Evolutionary conservation across 2,329 filamentous ascomycete species (phyloP), one percentile per base, ranked within the genome.

Genomic region (Alternaria sp.): DNA sequence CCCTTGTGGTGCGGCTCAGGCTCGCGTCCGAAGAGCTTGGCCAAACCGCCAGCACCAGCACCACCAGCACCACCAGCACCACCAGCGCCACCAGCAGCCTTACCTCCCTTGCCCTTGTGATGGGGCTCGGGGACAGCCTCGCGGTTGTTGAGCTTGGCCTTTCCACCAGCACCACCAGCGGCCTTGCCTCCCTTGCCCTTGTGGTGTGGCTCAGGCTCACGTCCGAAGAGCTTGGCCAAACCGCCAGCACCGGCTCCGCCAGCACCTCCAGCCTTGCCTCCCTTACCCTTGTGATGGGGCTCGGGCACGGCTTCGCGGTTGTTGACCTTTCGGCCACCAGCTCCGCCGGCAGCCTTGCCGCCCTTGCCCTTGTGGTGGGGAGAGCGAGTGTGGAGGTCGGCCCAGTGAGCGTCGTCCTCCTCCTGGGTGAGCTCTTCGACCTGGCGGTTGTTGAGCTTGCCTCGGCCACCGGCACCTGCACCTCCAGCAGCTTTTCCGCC

Each of bases 231-330:
- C 19, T 36, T 36, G 28, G 49, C 30, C 3, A 36, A 15, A 7
- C 28, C 49, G 11, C 49, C 49, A 25, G 49, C 28, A 13, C 49
- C 47, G 17, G 26, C 32, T n/a, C 36, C 36, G 36, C 36, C 36
- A 40, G 36, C 36, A 40, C 36, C 36, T n/a, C 15, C 36, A 19
- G 43, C 57, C 15, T 61, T 54, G 43, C 61, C 61, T 56, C 64
- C 66, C 49, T 66, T 67, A 25, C 67, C 67, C 26, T 65, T 64
- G 46, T 62, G 54, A 21, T 67, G 64, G 30, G 66, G 57, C 17
- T 57, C 59, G 19, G 50, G 52, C 46, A 55, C 26, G 15, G 49
- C 49, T 13, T 50, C 47, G 19, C 47, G 47, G n/a, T 28, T 57
- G 15, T 26, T 43, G 7, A 32, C 21, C 13, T 28, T 57, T 45